Evolutionary conservation across 2,329 filamentous ascomycete genomes (phyloP).

Genomic region (Venturiaceae sp.): DNA sequence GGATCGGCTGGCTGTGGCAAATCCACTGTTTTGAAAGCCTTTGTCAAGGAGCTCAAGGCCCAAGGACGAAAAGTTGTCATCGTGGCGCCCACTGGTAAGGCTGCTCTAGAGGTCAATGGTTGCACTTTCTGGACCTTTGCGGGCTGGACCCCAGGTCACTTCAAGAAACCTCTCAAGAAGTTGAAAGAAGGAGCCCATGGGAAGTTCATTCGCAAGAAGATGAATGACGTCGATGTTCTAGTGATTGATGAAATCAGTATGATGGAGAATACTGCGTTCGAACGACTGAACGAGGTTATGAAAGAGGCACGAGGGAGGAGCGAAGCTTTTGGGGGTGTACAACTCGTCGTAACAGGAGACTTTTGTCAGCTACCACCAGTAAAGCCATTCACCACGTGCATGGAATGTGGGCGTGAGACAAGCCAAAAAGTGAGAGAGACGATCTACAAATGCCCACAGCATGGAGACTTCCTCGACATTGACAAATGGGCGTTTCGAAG

Average conservation of each 20-base stretch:
- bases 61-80: slow-evolving; percentile 35
- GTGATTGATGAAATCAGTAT: slow-evolving; percentile 60
- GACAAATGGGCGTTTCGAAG: slow-evolving; percentile 55
- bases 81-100: slow-evolving; percentile 50
- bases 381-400: slow-evolving; percentile 44
- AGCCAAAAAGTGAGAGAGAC: slow-evolving; percentile 12
- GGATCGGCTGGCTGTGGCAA: slow-evolving; percentile 54
- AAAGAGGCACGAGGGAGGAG: slow-evolving; percentile 24
- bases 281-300: slow-evolving; percentile 40
- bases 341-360: slow-evolving; percentile 49
- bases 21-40: slow-evolving; percentile 43
- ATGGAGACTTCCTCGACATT: slow-evolving; percentile 31
- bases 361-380: slow-evolving; percentile 51
- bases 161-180: slow-evolving; percentile 30
- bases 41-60: slow-evolving; percentile 29
- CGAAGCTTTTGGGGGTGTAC: slow-evolving; percentile 37
- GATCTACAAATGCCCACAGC: slow-evolving; percentile 22
- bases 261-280: slow-evolving; percentile 47
- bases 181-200: slow-evolving; percentile 23
- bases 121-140: slow-evolving; percentile 48
- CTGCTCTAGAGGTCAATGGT: slow-evolving; percentile 48
- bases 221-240: slow-evolving; percentile 41
- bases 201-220: slow-evolving; percentile 24
- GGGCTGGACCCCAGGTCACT: slow-evolving; percentile 41
- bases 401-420: slow-evolving; percentile 34